phyloP scores from a whole-genome alignment of 257 asterid genomes.

The Solanum tarapatanum region DNA sequence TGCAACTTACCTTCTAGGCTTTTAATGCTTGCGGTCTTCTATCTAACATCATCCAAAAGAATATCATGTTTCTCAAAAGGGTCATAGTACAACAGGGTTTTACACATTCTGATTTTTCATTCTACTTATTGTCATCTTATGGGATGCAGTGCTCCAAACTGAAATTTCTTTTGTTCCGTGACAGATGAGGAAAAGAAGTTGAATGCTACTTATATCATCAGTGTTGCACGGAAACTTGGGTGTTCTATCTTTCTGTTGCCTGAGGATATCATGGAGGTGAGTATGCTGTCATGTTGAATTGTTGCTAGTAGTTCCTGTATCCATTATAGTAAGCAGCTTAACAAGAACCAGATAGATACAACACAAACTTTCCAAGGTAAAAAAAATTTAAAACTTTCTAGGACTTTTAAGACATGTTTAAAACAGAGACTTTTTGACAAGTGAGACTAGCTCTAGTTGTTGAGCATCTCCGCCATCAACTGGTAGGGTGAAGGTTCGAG shows the following conservation, averaged over 20 bases:
- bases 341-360: background rate
- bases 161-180: slow-evolving; percentile 6
- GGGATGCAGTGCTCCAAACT: background rate
- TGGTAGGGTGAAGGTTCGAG: background rate
- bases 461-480: background rate
- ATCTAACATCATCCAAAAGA: background rate
- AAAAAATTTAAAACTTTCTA: background rate
- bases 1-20: background rate
- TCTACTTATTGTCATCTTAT: background rate
- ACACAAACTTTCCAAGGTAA: background rate
- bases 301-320: background rate
- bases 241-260: slow-evolving; percentile 96
- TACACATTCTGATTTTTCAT: background rate
- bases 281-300: background rate
- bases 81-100: background rate
- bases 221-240: slow-evolving; percentile 95
- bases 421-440: background rate
- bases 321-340: background rate
- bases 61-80: background rate
- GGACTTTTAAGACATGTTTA: background rate
- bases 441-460: background rate
- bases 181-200: slow-evolving; percentile 87
- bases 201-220: slow-evolving; percentile 93
- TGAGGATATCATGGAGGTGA: slow-evolving; percentile 93
- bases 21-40: background rate